Evolutionary conservation across 768 basidiomycete species (phyloP), one percentile per base, ranked within the genome.

Genomic region (Tulasnella sp.): DNA sequence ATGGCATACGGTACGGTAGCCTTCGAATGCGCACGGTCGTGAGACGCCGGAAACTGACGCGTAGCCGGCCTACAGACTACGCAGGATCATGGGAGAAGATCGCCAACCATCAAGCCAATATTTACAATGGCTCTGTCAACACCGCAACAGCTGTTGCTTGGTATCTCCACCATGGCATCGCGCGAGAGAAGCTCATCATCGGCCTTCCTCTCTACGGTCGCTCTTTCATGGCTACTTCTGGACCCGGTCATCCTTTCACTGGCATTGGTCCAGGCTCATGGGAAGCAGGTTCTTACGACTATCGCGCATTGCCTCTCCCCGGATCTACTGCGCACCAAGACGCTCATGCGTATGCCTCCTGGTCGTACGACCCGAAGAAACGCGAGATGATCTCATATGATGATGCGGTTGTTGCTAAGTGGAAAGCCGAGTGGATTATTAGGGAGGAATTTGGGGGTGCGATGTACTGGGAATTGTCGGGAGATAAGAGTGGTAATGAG

Each of bases 121-220:
- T 98, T 15, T 85, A 79, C 64, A 85, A 84, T 0, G 80, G 78
- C 0, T 75, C 81, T 13, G 76, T 86, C 63, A 86, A 77, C 62
- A 83, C 80, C 11, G 73, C 81, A 7, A 76, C 78, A 42, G 80
- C 83, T 2, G 78, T 97, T 30, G 66, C 80, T 4, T 87, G 80
- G 75, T 99, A 90, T 69, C 77, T 73, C 51, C 67, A 72, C 4
- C 75, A 79, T 38, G 95, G 93, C 8, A 85, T 98, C 21, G 70
- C 79, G 3, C 80, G 81, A 11, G 74, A 79, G 68, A 96, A 95
- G 74, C 74, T 99, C 54, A 81, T 98, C 53, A 72, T 98, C 61
- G 95, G 95, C 10, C 80, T 98, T 48, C 96, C 96, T 0, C 77
- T 96, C 3, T 99, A 98, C 65, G 96, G 96, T 0, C 82, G 95